phyloP scores from a whole-genome alignment of 169 alveolate genomes.

The Plasmodium vinckei region DNA sequence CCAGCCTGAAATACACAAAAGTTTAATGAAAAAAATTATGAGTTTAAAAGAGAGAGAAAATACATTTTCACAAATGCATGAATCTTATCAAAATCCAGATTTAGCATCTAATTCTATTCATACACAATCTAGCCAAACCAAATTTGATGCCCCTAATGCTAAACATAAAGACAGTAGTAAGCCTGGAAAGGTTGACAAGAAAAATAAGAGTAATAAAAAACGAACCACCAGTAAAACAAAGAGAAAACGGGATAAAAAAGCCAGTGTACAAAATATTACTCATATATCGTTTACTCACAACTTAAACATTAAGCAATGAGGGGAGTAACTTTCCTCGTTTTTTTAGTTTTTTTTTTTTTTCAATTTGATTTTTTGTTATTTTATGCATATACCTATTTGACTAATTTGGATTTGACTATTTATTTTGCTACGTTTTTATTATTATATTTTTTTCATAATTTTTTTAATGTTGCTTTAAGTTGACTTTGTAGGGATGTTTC shows the following conservation, averaged over 20 bases:
- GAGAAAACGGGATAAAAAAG: neutral
- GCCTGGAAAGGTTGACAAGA: too few relatives aligned
- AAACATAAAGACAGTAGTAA: too few relatives aligned
- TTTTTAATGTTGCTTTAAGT: too few relatives aligned
- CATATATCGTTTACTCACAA: conserved; percentile 66
- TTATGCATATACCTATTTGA: too few relatives aligned
- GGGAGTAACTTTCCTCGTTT: neutral
- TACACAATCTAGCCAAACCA: too few relatives aligned
- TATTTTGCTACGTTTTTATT: too few relatives aligned
- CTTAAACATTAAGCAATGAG: conserved; percentile 31
- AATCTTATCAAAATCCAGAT: too few relatives aligned
- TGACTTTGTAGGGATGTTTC: too few relatives aligned
- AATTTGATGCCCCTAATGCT: too few relatives aligned
- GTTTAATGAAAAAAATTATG: conserved; percentile 8
- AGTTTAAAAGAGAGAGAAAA: neutral
- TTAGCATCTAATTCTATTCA: too few relatives aligned
- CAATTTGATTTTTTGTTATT: neutral
- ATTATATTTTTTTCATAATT: too few relatives aligned
- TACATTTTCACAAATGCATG: neutral
- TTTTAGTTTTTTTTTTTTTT: conserved; percentile 3
- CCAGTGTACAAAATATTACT: conserved; percentile 24
- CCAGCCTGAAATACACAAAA: neutral
- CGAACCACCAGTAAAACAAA: neutral
- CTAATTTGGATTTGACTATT: too few relatives aligned
- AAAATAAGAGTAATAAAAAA: neutral